Percentiles rank a stretch among this genome's conserved stretches.
These are phyloP conservation scores for Geotrichum fermentans DNA, from an alignment of 1,139 yeast genomes.

Conservation along the genomic window DNA sequence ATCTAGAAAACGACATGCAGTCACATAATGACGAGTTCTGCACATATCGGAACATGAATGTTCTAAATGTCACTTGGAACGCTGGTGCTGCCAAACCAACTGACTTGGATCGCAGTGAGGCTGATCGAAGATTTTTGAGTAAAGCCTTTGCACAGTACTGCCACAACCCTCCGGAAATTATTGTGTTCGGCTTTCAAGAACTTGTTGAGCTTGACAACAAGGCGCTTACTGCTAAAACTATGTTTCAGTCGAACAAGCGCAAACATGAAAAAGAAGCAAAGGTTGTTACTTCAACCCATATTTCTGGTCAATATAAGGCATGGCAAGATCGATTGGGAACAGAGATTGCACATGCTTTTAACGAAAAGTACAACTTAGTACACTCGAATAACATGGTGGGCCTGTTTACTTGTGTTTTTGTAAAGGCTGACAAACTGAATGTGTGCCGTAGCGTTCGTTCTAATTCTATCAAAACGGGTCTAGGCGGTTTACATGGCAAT, in stretches of 20 bases:
- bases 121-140: constrained; percentile 25
- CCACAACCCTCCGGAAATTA: constrained; percentile 55
- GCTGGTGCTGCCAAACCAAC: constrained; percentile 42
- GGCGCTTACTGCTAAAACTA: constrained; percentile 60
- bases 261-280: constrained; percentile 30
- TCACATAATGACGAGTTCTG: constrained; percentile 33
- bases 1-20: constrained; percentile 32
- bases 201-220: constrained; percentile 87
- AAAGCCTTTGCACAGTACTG: constrained; percentile 24
- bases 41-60: constrained; percentile 28
- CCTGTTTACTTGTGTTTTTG: constrained; percentile 62
- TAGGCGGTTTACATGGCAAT: constrained; percentile 92
- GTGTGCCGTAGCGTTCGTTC: constrained; percentile 66
- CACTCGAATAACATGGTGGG: constrained; percentile 91
- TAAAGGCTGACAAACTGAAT: constrained; percentile 47
- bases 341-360: constrained; percentile 16
- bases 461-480: constrained; percentile 81
- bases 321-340: constrained; percentile 40
- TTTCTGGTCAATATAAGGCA: constrained; percentile 39
- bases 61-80: constrained; percentile 42
- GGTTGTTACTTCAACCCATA: constrained; percentile 32
- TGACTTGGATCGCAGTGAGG: constrained; percentile 29
- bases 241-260: constrained; percentile 47
- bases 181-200: constrained; percentile 88
- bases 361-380: constrained; percentile 54